A percentile compares a stretch with the other conserved stretches of the same genome.
Evolutionary conservation across 805 yeast genomes (phyloP).

Genomic region (Suhomyces pyralidae): DNA sequence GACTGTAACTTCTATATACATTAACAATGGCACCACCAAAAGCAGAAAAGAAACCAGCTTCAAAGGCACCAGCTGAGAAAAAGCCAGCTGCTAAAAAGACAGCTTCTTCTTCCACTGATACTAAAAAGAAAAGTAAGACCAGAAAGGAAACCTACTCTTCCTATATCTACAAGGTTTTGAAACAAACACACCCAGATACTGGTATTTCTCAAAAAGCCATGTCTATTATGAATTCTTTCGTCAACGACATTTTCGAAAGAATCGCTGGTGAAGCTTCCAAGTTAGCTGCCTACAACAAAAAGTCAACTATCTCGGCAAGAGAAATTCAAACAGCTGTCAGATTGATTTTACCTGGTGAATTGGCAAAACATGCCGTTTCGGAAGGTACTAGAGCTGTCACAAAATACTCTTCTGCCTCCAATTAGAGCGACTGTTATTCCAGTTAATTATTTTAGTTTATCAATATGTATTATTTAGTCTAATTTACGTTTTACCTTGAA

Average conservation of each 20-base stretch:
- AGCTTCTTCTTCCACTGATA: slow-evolving; percentile 27
- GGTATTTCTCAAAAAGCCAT: slow-evolving; percentile 40
- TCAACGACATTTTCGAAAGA: slow-evolving; percentile 37
- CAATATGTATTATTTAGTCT: slow-evolving; percentile 14
- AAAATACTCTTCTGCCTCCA: slow-evolving; percentile 38
- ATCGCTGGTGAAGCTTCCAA: slow-evolving; percentile 36
- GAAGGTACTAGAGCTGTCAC: slow-evolving; percentile 41
- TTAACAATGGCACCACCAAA: slow-evolving; percentile 33
- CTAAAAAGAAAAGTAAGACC: slow-evolving; percentile 36
- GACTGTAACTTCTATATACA: background rate
- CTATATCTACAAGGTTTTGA: slow-evolving; percentile 38
- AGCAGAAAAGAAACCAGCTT: slow-evolving; percentile 40
- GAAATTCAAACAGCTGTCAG: slow-evolving; percentile 38
- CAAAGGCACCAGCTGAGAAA: slow-evolving; percentile 40
- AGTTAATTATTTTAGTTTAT: slow-evolving; percentile 3
- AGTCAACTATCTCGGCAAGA: slow-evolving; percentile 39
- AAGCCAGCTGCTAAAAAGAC: slow-evolving; percentile 39
- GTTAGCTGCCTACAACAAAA: slow-evolving; percentile 40
- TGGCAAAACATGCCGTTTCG: slow-evolving; percentile 40
- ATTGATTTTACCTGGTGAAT: slow-evolving; percentile 40
- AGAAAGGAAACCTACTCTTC: slow-evolving; percentile 40
- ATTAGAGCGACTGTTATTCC: slow-evolving; percentile 16
- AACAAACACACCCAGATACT: slow-evolving; percentile 39
- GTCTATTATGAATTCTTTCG: slow-evolving; percentile 40
- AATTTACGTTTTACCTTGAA: slow-evolving; percentile 3